Conservation (phyloP, 2,329 filamentous ascomycete species). For the Purpureocillium takamizusanense region DNA sequence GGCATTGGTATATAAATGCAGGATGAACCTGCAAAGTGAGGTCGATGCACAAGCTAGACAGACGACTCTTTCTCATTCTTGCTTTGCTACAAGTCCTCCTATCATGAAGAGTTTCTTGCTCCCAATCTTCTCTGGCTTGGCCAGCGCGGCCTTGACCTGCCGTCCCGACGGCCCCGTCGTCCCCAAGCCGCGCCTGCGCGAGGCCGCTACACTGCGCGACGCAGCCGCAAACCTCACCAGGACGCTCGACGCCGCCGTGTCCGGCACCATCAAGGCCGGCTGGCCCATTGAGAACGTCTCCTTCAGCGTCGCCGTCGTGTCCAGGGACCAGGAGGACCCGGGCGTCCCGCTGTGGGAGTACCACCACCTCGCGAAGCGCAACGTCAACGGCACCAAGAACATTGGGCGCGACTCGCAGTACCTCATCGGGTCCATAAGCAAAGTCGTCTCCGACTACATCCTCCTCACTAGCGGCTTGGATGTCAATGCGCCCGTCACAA, state of each 20-base stretch:
- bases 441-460: slow-evolving; percentile 27
- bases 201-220: slow-evolving; percentile 16
- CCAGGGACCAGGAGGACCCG: slow-evolving; percentile 16
- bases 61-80: too few relatives aligned
- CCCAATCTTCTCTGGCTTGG: not conserved
- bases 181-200: slow-evolving; percentile 12
- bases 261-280: slow-evolving; percentile 20
- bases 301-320: slow-evolving; percentile 27
- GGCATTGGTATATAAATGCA: not conserved
- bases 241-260: slow-evolving; percentile 18
- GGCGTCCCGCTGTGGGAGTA: slow-evolving; percentile 28
- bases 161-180: slow-evolving; percentile 19
- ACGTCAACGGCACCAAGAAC: slow-evolving; percentile 22
- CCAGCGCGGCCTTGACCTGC: slow-evolving; percentile 13
- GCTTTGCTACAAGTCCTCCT: not conserved
- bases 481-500: slow-evolving; percentile 20
- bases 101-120: slow-evolving; percentile 2
- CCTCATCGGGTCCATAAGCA: slow-evolving; percentile 29
- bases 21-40: not conserved
- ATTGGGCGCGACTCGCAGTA: slow-evolving; percentile 28
- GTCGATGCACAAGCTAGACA: too few relatives aligned
- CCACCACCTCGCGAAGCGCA: slow-evolving; percentile 25
- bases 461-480: slow-evolving; percentile 25
- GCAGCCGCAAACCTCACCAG: slow-evolving; percentile 19
- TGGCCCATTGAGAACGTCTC: slow-evolving; percentile 26